Evolutionary conservation across 2,329 filamentous ascomycete species (phyloP).

Genomic region (Teratosphaeria destructans): DNA sequence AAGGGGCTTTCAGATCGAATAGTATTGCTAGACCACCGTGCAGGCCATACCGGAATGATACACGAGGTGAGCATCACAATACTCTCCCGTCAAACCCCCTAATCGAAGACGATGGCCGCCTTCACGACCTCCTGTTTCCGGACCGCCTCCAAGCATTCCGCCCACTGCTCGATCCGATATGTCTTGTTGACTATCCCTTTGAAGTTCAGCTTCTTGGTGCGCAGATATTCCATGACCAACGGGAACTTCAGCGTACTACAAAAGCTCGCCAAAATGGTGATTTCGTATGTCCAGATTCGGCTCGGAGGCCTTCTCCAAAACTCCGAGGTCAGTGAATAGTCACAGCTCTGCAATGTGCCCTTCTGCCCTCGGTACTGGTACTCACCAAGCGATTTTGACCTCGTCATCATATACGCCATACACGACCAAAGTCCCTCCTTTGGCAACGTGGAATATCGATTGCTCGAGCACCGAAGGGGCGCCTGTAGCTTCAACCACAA

Average conservation of each 20-base stretch:
- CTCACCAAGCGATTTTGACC: constrained; percentile 49
- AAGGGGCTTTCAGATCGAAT: no score
- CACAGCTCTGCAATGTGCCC: no score
- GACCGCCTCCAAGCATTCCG: constrained; percentile 3
- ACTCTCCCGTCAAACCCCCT: background rate
- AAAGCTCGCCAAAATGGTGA: constrained; percentile 64
- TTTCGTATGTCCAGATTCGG: constrained; percentile 59
- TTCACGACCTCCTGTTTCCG: constrained; percentile 4
- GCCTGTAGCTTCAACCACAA: constrained; percentile 62
- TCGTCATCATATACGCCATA: constrained; percentile 59
- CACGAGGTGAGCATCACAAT: no score
- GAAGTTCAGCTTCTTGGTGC: constrained; percentile 3
- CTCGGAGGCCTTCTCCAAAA: constrained; percentile 41
- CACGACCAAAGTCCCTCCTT: constrained; percentile 61
- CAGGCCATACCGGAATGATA: no score
- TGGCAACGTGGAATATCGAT: constrained; percentile 59
- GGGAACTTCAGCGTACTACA: constrained; percentile 48
- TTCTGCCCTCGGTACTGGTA: no score
- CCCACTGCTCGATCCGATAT: constrained; percentile 5
- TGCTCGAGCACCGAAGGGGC: constrained; percentile 59
- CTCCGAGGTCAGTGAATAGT: no score
- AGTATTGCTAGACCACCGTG: no score
- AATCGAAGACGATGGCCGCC: constrained; percentile 6
- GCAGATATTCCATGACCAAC: constrained; percentile 19
- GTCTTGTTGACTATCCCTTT: constrained; percentile 4